Conservation (phyloP, 2,329 filamentous ascomycete species). For the Fusarium secorum region DNA sequence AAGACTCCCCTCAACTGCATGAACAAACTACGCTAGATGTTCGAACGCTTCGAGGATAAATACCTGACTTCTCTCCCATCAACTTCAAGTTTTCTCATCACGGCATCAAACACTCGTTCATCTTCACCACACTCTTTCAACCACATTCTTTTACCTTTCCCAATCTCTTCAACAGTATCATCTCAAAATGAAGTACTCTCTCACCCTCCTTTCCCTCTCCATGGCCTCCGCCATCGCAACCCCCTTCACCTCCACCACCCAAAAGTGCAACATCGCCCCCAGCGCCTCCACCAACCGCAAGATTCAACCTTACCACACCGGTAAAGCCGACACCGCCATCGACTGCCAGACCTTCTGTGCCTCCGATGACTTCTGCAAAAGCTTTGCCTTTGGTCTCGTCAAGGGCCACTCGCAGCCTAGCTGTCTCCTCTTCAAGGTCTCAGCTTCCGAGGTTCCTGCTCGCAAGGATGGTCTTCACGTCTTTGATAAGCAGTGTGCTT, state of each 20-base stretch:
- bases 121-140: not conserved
- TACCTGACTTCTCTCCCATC: not conserved
- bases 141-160: not conserved
- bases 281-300: not conserved
- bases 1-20: not conserved
- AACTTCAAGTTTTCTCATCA: not conserved
- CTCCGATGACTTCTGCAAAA: not conserved
- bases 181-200: constrained; percentile 10
- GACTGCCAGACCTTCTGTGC: constrained; percentile 4
- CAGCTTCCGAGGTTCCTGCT: not conserved
- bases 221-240: not conserved
- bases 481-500: constrained; percentile 1
- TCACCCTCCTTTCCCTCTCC: not conserved
- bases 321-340: not conserved
- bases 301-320: not conserved
- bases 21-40: rapidly evolving
- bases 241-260: not conserved
- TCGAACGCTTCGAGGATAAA: not conserved
- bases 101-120: not conserved
- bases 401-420: not conserved
- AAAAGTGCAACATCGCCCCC: not conserved
- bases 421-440: not conserved
- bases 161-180: not conserved
- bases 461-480: constrained; percentile 6
- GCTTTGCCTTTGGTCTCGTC: constrained; percentile 1